Evolutionary conservation across 495 filamentous ascomycete genomes (phyloP), one percentile per base, ranked within the genome.

Genomic region (Podospora pseudopauciseta): DNA sequence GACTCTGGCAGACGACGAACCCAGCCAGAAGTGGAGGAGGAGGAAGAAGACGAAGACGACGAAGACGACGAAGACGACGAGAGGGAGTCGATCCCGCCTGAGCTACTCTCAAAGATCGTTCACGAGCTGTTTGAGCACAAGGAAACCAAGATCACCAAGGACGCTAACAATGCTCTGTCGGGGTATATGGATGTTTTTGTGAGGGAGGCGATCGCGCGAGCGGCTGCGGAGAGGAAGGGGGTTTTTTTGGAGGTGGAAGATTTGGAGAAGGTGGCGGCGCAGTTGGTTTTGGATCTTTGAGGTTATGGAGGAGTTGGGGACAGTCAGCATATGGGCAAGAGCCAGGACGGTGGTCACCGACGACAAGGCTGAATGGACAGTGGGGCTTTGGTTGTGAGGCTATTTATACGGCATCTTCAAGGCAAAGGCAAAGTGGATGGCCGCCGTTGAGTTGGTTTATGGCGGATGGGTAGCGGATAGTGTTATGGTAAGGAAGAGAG

Each of bases 141-240:
- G 54, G 86, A 62, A 3, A 94, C 89, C 2, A 84, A 90, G 75
- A 89, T 98, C 53, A 87, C 88, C 3, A 90, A 88, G 73, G 91
- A 93, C 62, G 96, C 95, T 19, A 88, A 93, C 75, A 81, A 79
- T 16, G 87, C 93, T 6, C 85, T 95, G 34, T 91, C 86, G 3
- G 92, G 90, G 80, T 98, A 98, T 74, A 86, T 97, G 75, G 92
- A 96, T 80, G 88, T 91, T 15, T 99, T 97, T 83, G 91, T 97
- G 66, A 84, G 91, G 70, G 95, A 99, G 81, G 93, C 93, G 32
- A 87, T 99, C 73, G 93, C 93, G 30, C 76, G 95, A 77, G 90
- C 92, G 54, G 89, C 88, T 7, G 87, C 85, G 68, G 91, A 91
- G 82, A 87, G 87, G 74, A 79, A 76, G 20, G 87, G 86, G 68